Base-by-base conservation (phyloP, 1,139 yeast genomes). In the Hemisphaericaspora subhashii region DNA sequence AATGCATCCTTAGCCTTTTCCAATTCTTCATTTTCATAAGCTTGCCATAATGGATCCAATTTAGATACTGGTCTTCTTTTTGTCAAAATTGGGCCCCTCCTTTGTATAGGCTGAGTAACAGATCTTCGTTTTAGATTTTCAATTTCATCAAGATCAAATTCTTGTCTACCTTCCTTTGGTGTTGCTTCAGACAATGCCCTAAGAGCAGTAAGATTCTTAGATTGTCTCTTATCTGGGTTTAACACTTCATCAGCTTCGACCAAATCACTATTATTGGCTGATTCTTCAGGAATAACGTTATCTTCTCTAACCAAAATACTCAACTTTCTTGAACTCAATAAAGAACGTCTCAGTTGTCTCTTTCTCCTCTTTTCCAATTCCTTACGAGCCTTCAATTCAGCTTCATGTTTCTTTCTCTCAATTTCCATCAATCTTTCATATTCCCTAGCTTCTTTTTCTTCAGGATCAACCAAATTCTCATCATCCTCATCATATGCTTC, bases 1-100 rank as follows among this genome's bases (percentile, higher is more conserved):
- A 70, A 60, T 3, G 72, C 72, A 39, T 64, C 72, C 46, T 72
- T 64, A 11, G 77, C 77, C 29, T 68, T 60, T 33, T 68, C 65
- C 37, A 75, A 53, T 49, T 77, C 79, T 45, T 71, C 72, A 47
- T 72, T 74, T 44, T 72, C 76, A 51, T 65, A 66, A 11, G 73
- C 74, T 31, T 62, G 63, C 76, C 75, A 72, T 51, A 64, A 65
- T 29, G 92, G 92, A 62, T 84, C 92, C 41, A 84, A 66, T 52
- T 80, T 74, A 1, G 90, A 83, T 23, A 81, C 79, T 7, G 92
- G 92, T 53, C 88, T 74, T 49, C 78, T 60, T 14, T 29, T 29
- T 2, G 72, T 64, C 40, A 72, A 63, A 12, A 68, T 49, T 7
- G 75, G 63, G 69, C 54, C 77, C 52, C 47, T 68, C 60, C 76